phyloP scores from a whole-genome alignment of 257 asterid species.

The Haberlea rhodopensis region DNA sequence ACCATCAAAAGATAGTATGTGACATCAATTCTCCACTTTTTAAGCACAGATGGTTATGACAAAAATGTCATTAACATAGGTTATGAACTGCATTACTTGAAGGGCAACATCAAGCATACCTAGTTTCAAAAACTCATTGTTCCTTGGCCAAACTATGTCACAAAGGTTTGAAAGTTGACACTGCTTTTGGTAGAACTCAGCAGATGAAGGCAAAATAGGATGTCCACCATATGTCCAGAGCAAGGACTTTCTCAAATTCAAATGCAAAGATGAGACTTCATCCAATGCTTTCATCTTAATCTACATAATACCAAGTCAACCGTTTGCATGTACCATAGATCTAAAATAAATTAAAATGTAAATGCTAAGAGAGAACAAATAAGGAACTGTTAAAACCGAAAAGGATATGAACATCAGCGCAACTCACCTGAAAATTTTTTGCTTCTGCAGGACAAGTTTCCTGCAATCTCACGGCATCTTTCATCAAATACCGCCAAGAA shows the following conservation, averaged over 20 bases:
- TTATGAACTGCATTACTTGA: slow-evolving; percentile 6
- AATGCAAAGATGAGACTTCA: slow-evolving; percentile 34
- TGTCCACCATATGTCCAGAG: slow-evolving; percentile 94
- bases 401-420: slow-evolving; percentile 23
- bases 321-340: slow-evolving; percentile 5
- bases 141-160: slow-evolving; percentile 64
- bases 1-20: slow-evolving; percentile 11
- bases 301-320: slow-evolving; percentile 39
- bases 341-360: not conserved
- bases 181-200: slow-evolving; percentile 58
- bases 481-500: slow-evolving; percentile 58
- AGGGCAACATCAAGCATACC: slow-evolving; percentile 34
- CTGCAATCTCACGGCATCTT: slow-evolving; percentile 45
- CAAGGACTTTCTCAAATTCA: slow-evolving; percentile 57
- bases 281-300: slow-evolving; percentile 40
- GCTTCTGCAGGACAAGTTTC: slow-evolving; percentile 55
- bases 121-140: slow-evolving; percentile 34
- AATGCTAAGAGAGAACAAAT: not conserved
- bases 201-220: slow-evolving; percentile 67
- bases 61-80: slow-evolving; percentile 14
- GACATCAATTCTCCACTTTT: not conserved
- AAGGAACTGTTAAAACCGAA: slow-evolving; percentile 5
- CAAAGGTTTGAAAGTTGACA: slow-evolving; percentile 52
- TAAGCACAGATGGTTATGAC: slow-evolving; percentile 6
- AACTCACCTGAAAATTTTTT: slow-evolving; percentile 54